Evolutionary conservation across 2,329 filamentous ascomycete genomes (phyloP), one percentile per base, ranked within the genome.

Genomic region (Colletotrichum tropicale): DNA sequence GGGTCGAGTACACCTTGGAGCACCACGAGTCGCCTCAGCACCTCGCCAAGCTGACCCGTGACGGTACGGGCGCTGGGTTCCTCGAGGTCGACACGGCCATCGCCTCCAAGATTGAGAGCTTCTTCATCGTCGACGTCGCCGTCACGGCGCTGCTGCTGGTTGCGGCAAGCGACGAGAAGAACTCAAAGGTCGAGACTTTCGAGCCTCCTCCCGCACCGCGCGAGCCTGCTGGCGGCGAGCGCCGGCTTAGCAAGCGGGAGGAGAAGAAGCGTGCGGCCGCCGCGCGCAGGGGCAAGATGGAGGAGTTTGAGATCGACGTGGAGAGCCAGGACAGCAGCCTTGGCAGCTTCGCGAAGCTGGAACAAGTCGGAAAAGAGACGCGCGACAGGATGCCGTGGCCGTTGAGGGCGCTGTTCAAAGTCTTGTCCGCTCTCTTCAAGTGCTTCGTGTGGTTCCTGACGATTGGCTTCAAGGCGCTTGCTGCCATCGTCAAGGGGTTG

Each of bases 1-100:
- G 91, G 6, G 89, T 89, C 10, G 91, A 93, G 83, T 93, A 93
- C 81, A 90, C 89, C 16, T 89, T 93, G 15, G 92, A 93, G 84
- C 92, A 93, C 80, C 86, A 91, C 77, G 91, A 93, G 82, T 88
- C 89, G 69, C 91, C 91, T 6, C 87, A 88, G 67, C 91, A 92
- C 78, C 84, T 93, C 5, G 91, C 90, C 30, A 89, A 90, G 71
- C 85, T 93, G 34, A 91, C 90, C 18, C 88, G 90, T 66, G 91
- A 93, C 81, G 90, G 89, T 60, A 89, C 90, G 0, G 91, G 92
- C 18, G 85, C 84, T 8, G 92, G 92, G 18, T 92, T 87, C 84
- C 81, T 93, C 58, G 91, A 93, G 84, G 81, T 93, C 9, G 91
- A 92, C 83, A 93, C 91, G 1, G 86, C 86, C 16, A 87, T 93